phyloP scores from a whole-genome alignment of 441 rosid species.

The Aquilaria agallochum region DNA sequence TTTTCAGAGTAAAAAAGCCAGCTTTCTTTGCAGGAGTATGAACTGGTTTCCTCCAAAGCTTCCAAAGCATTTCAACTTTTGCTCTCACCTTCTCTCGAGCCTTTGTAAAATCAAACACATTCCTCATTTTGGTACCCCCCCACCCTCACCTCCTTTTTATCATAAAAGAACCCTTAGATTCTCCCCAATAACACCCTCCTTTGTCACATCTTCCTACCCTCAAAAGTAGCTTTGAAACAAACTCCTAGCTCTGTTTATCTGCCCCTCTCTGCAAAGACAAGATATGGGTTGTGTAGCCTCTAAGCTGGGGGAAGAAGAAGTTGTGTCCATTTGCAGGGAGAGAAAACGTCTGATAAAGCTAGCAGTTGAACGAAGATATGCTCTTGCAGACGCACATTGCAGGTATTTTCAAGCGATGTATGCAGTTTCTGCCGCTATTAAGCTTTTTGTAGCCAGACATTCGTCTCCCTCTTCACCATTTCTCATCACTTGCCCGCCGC shows the following conservation, averaged over 20 bases:
- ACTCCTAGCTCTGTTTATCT: background rate
- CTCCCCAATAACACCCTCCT: slow-evolving; percentile 22
- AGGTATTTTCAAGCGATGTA: slow-evolving; percentile 81
- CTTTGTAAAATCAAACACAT: slow-evolving; percentile 10
- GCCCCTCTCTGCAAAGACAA: background rate
- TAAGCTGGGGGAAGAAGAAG: slow-evolving; percentile 78
- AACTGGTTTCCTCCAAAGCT: slow-evolving; percentile 15
- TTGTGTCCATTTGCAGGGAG: slow-evolving; percentile 76
- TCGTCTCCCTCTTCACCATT: slow-evolving; percentile 63
- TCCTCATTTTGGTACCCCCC: slow-evolving; percentile 18
- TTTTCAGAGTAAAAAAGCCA: slow-evolving; percentile 5
- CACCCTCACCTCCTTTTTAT: slow-evolving; percentile 22
- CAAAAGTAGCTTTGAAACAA: slow-evolving; percentile 13
- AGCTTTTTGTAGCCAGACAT: slow-evolving; percentile 84
- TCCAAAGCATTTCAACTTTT: slow-evolving; percentile 17
- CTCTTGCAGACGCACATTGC: slow-evolving; percentile 85
- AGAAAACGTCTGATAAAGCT: slow-evolving; percentile 71
- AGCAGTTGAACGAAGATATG: slow-evolving; percentile 71
- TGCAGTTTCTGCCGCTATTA: slow-evolving; percentile 82
- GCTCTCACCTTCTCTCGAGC: slow-evolving; percentile 4
- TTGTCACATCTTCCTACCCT: slow-evolving; percentile 12
- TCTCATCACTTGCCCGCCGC: slow-evolving; percentile 57
- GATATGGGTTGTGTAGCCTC: slow-evolving; percentile 96
- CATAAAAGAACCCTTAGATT: slow-evolving; percentile 26
- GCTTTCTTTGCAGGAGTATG: slow-evolving; percentile 10